Evolutionary conservation across 1,139 yeast genomes (phyloP), one percentile per base, ranked within the genome.

Genomic region (Candida buenavistaensis): DNA sequence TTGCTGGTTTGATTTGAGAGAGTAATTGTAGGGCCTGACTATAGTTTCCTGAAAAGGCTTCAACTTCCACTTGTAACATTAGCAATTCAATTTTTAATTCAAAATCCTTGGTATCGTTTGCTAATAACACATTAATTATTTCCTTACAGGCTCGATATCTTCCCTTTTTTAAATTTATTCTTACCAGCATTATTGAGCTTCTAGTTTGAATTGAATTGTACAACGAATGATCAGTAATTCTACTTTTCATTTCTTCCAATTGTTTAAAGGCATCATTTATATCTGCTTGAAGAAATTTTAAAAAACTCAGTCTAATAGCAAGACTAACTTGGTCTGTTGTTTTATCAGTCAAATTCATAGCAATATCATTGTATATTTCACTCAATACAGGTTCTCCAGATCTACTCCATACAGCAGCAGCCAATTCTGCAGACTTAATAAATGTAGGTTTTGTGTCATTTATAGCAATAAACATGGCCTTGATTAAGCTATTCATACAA

Each of bases 381-480:
- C 79, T 62, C 25, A 80, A 51, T 5, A 60, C 54, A 2, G 64
- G 62, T 36, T 64, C 62, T 0, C 85, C 85, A 7, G 72, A 60
- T 39, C 78, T 57, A 16, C 59, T 48, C 84, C 85, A 80, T 20
- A 75, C 60, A 1, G 73, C 54, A 1, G 78, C 63, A 3, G 62
- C 59, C 41, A 75, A 48, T 30, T 70, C 77, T 37, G 75, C 64
- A 13, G 74, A 64, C 32, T 69, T 68, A 8, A 72, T 61, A 41
- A 79, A 76, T 1, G 71, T 49, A 1, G 46, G 33, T 9, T 59
- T 59, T 24, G 45, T 33, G 37, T 64, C 68, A 45, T 75, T 68
- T 41, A 74, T 66, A 2, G 84, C 66, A 14, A 81, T 64, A 49
- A 70, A 78, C 2, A 68, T 59, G 0, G 85, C 73, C 43, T 78